Base-by-base conservation (phyloP, 2,329 filamentous ascomycete species). In the Fusarium mundagurra region DNA sequence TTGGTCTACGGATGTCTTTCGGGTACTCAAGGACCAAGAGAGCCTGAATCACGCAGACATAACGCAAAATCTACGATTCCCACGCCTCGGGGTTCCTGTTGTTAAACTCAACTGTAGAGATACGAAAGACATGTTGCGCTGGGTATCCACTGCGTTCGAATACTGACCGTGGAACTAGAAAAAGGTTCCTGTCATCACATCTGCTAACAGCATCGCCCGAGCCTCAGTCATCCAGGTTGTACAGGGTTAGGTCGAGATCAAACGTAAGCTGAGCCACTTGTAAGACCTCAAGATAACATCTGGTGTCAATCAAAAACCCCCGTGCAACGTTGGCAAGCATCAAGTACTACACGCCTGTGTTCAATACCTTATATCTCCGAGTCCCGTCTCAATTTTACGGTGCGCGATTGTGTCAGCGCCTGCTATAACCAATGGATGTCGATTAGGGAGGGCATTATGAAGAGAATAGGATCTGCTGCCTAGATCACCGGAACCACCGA, bases 381-480 rank as follows among this genome's bases (percentile, higher is more conserved):
- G 27, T 27, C 24, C 13, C 11, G n/a, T 39, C 39, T 57, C 17
- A 12, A 36, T 33, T 34, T 20, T 27, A 43, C 43, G 24, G 14
- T 44, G 10, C 39, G 22, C 36, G n/a, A 59, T 34, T n/a, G 63
- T 64, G 44, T 54, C 66, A 65, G 59, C 59, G 50, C 29, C 41
- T 34, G 24, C 24, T 48, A 36, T 36, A 43, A 31, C 36, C 59
- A 41, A 51, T 27, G 41, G 27, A 39, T n/a, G 16, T 59, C 31
- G 31, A 59, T 47, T 64, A 14, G 34, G 27, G 38, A 43, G 20
- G 22, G 17, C 29, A 55, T 43, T 27, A n/a, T 29, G 20, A 39
- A 18, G 38, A 31, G 36, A 29, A 31, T 47, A 39, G 54, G 47
- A 50, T 68, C 60, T 65, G 51, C 51, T 70, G 51, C 39, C 66